Evolutionary conservation across 192 early-diverging fungal species (phyloP), one percentile per base, ranked within the genome.

Genomic region (Obelidium mucronatum): DNA sequence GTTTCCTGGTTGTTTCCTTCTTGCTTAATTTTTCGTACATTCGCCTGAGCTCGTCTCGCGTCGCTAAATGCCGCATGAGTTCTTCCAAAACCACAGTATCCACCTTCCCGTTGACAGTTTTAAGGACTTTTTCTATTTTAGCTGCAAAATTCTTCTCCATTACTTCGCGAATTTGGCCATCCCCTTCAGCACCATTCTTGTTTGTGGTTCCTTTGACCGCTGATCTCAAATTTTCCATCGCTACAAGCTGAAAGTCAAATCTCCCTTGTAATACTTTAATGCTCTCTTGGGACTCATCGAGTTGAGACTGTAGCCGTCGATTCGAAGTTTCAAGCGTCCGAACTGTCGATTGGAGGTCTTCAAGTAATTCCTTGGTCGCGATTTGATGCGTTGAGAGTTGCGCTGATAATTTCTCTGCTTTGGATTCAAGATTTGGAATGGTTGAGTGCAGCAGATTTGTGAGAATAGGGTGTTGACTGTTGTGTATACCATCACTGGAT

Each of bases 41-140:
- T 19, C 69, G 5, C 66, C 59, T 68, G 17, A 85, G 13, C 13
- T 88, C 87, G 24, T 88, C 79, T 1, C 81, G 62, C 2, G 87
- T 88, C 8, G 84, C 79, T 40, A 88, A 64, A 73, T 85, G 84
- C 11, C 74, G 68, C 52, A 83, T 67, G 0, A 88, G 65, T 67
- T 87, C 82, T 48, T 87, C 81, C 33, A 88, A 65, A 0, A 82
- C 80, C 26, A 24, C 69, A 3, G 78, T 81, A 65, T 85, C 84
- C 19, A 88, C 82, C 44, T 87, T 87, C 44, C 64, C 36, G 1
- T 61, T 61, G 34, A 87, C 67, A 2, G 24, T 64, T 35, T 65
- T 75, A 24, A 19, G 15, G 15, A 77, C 63, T n/a, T 17, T 34
- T 5, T 69, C 13, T 37, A 52, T 30, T 37, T 2, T 44, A 0